These are phyloP conservation scores for Aciculosporium take DNA, from an alignment of 2,329 filamentous ascomycete species.

Conservation along the genomic window DNA sequence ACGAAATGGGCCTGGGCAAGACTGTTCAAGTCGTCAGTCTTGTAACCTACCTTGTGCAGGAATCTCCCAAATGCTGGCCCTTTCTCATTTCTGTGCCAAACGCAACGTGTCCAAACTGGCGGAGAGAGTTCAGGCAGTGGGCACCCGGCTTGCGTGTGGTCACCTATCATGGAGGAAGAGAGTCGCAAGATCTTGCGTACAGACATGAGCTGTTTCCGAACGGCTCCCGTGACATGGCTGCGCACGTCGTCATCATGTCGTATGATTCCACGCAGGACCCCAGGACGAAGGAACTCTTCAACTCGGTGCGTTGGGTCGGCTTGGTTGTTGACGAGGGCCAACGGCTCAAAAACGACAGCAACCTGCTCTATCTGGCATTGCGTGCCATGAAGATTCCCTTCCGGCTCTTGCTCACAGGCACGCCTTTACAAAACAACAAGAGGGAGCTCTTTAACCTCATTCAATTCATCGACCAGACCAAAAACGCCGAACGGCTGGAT, in stretches of 20 bases:
- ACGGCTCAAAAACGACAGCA: constrained; percentile 84
- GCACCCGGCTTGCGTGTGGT: constrained; percentile 73
- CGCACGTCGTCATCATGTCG: constrained; percentile 87
- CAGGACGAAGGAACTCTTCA: constrained; percentile 50
- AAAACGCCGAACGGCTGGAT: constrained; percentile 60
- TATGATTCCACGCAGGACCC: constrained; percentile 79
- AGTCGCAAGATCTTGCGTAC: constrained; percentile 61
- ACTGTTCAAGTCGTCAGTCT: constrained; percentile 86
- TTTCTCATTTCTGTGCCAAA: constrained; percentile 92
- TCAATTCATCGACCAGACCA: constrained; percentile 69
- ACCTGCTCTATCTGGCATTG: constrained; percentile 63
- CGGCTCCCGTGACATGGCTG: constrained; percentile 53
- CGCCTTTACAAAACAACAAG: constrained; percentile 89
- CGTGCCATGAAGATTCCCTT: constrained; percentile 64
- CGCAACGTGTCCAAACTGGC: constrained; percentile 94
- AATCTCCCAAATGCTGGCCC: constrained; percentile 64
- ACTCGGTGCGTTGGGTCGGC: constrained; percentile 65
- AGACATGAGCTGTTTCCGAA: constrained; percentile 74
- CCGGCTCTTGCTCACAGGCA: constrained; percentile 76
- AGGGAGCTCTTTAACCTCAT: constrained; percentile 92
- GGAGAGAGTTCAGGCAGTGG: constrained; percentile 90
- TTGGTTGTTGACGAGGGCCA: constrained; percentile 92
- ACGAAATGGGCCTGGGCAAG: constrained; percentile 97
- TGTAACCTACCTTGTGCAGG: constrained; percentile 57
- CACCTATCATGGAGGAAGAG: constrained; percentile 73